A percentile compares a stretch with the other conserved stretches of the same genome.
Evolutionary conservation across 345 rosid genomes (phyloP).

Genomic region (Sonneratia caseolaris): DNA sequence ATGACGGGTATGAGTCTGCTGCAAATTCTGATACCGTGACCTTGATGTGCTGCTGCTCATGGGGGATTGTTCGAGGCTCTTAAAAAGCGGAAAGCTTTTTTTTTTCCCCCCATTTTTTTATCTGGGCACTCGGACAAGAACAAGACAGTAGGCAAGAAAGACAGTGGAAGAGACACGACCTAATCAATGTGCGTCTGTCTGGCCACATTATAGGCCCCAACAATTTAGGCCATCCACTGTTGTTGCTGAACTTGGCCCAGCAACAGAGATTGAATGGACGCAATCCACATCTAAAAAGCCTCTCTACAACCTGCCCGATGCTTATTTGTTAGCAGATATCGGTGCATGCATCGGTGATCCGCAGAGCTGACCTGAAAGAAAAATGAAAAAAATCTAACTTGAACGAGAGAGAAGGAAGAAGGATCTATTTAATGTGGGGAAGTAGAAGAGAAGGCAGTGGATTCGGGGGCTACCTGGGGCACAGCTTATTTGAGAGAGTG

Average conservation of each 20-base stretch:
- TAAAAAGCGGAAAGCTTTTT: background rate
- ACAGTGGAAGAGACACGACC: background rate
- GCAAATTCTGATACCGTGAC: background rate
- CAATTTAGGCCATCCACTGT: background rate
- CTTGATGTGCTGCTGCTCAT: background rate
- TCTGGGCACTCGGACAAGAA: background rate
- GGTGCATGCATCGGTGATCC: background rate
- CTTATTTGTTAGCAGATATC: background rate
- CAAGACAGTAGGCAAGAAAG: constrained; percentile 1
- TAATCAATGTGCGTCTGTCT: constrained; percentile 1
- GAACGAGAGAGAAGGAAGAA: background rate
- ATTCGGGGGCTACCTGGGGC: background rate
- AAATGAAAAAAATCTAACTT: background rate
- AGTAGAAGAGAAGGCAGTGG: background rate
- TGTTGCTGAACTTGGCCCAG: constrained; percentile 3
- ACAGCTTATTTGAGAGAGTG: background rate
- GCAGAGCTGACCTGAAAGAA: background rate
- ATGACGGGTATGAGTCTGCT: background rate
- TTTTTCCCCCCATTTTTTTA: too few relatives aligned
- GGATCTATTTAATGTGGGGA: background rate
- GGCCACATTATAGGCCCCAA: background rate
- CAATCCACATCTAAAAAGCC: background rate
- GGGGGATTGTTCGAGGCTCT: background rate
- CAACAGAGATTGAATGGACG: background rate
- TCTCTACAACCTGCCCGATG: background rate